Conservation (phyloP, 441 rosid species). For the Adansonia madagascariensis region DNA sequence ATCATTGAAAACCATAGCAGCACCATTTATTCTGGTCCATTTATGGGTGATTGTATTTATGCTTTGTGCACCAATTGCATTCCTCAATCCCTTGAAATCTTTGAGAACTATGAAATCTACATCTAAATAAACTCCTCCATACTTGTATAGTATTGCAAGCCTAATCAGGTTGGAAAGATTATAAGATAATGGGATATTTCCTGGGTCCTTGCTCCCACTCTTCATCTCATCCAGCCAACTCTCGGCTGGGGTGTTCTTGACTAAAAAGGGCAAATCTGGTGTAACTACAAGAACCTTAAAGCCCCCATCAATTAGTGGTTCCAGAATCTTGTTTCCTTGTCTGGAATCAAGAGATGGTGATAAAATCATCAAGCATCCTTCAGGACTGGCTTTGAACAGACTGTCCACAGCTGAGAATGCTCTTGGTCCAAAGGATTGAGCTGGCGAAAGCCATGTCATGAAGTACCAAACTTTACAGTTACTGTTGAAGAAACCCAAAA, state of each 20-base stretch:
- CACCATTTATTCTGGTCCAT: constrained; percentile 47
- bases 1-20: constrained; percentile 41
- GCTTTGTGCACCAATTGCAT: constrained; percentile 58
- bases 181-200: constrained; percentile 46
- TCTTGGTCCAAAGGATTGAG: constrained; percentile 43
- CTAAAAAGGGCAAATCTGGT: constrained; percentile 44
- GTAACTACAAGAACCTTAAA: constrained; percentile 43
- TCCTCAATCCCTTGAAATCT: constrained; percentile 39
- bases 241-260: constrained; percentile 51
- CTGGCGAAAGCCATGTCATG: constrained; percentile 61
- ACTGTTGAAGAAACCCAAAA: constrained; percentile 35
- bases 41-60: constrained; percentile 27
- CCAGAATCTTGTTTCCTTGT: constrained; percentile 46
- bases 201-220: constrained; percentile 53
- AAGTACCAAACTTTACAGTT: constrained; percentile 46
- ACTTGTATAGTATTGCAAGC: constrained; percentile 50
- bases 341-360: constrained; percentile 49
- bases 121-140: constrained; percentile 63
- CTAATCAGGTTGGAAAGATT: constrained; percentile 56
- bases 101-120: constrained; percentile 51
- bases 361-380: constrained; percentile 49
- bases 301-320: constrained; percentile 43
- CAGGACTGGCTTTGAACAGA: constrained; percentile 47
- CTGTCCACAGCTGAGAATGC: constrained; percentile 49
- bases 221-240: constrained; percentile 47